Conservation (phyloP, 1,139 yeast genomes). For the Candida frijolesensis region DNA sequence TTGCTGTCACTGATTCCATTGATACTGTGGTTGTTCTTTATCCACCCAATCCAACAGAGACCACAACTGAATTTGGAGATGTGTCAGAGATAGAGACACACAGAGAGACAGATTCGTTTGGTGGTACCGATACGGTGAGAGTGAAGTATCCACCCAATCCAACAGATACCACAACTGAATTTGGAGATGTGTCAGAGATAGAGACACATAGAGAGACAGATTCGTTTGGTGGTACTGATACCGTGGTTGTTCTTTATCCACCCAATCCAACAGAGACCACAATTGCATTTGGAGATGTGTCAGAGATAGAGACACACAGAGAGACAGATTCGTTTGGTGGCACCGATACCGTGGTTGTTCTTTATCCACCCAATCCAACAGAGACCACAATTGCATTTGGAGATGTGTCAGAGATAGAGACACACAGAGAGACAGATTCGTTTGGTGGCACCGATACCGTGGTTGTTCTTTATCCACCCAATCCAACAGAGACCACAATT, state of each 20-base stretch:
- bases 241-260: conserved; percentile 23
- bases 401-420: background rate
- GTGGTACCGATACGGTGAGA: conserved; percentile 20
- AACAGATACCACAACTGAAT: background rate
- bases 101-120: conserved; percentile 1
- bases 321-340: conserved; percentile 14
- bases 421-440: background rate
- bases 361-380: background rate
- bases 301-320: conserved; percentile 13
- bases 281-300: conserved; percentile 13
- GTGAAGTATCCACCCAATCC: conserved; percentile 20
- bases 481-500: background rate
- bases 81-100: background rate
- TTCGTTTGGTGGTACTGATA: conserved; percentile 16
- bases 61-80: conserved; percentile 9
- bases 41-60: conserved; percentile 11
- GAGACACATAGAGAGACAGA: background rate
- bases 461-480: conserved; percentile 12
- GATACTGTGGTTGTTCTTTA: conserved; percentile 13
- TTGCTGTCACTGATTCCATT: background rate
- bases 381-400: background rate
- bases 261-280: conserved; percentile 12
- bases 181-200: background rate
- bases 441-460: conserved; percentile 17
- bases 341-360: conserved; percentile 9